Evolutionary conservation across 2,329 filamentous ascomycete species (phyloP), one percentile per base, ranked within the genome.

Genomic region (Hypoxylon sp.): DNA sequence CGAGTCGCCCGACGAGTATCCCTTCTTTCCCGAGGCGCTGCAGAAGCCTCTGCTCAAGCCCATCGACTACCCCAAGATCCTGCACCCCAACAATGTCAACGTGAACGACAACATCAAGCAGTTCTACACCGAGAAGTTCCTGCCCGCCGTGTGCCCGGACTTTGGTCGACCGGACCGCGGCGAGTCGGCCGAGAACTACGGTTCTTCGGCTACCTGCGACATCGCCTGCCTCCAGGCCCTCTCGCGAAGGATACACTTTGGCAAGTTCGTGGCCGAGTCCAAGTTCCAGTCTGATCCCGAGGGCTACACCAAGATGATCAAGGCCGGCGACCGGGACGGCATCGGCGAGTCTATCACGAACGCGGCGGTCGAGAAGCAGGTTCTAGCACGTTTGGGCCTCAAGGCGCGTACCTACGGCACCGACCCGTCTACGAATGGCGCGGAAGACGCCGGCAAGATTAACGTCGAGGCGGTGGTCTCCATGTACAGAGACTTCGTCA

Each of bases 261-360:
- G 95, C 67, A 99, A 98, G 78, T 98, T 98, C 70, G 95, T 99
- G 7, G 95, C 95, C 38, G 95, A 99, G 81, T 88, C 89, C 58
- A 99, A 99, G 79, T 99, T 97, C 77, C 84, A 85, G 68, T 88
- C 89, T 42, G 91, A 98, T 67, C 83, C 87, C 24, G 91, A 93
- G 68, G 84, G 79, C 62, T 99, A 94, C 73, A 93, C 90, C 4
- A 81, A 81, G 62, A 76, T 98, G 75, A 98, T 99, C 78, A 87
- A 88, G 74, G 88, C 86, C 1, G 87, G 82, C 60, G 93, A 99
- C 74, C 82, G 90, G 4, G 79, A 87, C 52, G 94, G 89, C 2
- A 94, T 99, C 66, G 92, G 89, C 69, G 88, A 87, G 26, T 92
- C 93, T 31, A 99, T 99, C 73, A 98, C 94, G 33, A 91, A 98